Evolutionary conservation across 192 early-diverging fungal species (phyloP), one percentile per base, ranked within the genome.

Genomic region (Backusella tuberculispora): DNA sequence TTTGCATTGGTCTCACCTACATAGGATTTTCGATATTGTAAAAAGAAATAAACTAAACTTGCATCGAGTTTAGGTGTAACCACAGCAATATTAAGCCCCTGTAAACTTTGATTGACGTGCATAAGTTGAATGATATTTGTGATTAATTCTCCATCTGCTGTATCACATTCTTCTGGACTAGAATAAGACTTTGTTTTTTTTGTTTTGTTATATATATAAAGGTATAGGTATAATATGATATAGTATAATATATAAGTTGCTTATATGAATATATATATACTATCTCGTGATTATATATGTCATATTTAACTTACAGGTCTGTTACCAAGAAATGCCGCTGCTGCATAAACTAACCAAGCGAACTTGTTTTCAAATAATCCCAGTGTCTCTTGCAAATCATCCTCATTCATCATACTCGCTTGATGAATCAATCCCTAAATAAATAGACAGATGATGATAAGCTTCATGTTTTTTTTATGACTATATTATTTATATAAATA

Each of bases 311-410:
- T 74, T 86, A 88, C 87, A 41, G 88, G 86, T 48, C 95, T 82
- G 12, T 85, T 90, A 6, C 90, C 88, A 48, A 96, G 80, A 68
- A 86, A 87, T 63, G 85, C 81, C 2, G 89, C 91, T 44, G 89
- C 88, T 9, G 92, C 88, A 45, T 96, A 95, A n/a, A 95, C 86
- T 34, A 95, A 77, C 93, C 92, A 95, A 0, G 94, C 88, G 72
- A 95, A 83, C 80, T 94, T 91, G 47, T 77, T 85, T 75, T 92
- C 88, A 19, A 85, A 80, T 8, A 88, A 69, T 0, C 73, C 67
- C 4, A 91, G 56, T 6, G 80, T 82, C 29, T 87, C 81, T 13
- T 83, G 86, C 74, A 83, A 66, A 43, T 79, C 83, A 0, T 80
- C 80, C 6, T 75, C 70, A 42, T 71, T 64, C 43, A 69, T 70